phyloP scores from a whole-genome alignment of 1,284 basidiomycete species.

The Malassezia obtusa region DNA sequence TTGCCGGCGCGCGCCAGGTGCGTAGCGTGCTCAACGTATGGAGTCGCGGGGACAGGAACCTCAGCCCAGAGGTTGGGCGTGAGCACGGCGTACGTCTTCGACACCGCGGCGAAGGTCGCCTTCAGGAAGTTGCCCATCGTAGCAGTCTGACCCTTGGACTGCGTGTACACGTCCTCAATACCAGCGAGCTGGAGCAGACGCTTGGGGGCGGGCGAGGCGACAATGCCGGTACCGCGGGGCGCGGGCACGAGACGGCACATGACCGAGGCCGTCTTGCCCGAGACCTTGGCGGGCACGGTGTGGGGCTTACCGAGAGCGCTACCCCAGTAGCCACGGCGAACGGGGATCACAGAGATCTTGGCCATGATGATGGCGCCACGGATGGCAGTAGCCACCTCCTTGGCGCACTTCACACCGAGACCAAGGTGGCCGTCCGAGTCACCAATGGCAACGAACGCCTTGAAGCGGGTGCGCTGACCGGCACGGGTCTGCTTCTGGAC shows the following conservation, averaged over 20 bases:
- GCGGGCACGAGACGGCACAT: slow-evolving; percentile 99
- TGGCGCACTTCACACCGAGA: slow-evolving; percentile 98
- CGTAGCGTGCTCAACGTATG: slow-evolving; percentile 44
- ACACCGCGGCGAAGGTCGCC: slow-evolving; percentile 92
- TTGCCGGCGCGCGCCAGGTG: slow-evolving; percentile 43
- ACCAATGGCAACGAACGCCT: slow-evolving; percentile 99
- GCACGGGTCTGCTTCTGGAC: slow-evolving; percentile 99
- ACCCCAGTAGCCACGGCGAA: slow-evolving; percentile 99
- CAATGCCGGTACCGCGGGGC: slow-evolving; percentile 94
- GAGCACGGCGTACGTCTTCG: slow-evolving; percentile 93
- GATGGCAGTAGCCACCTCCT: slow-evolving; percentile 99
- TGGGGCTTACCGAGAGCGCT: slow-evolving; percentile 72
- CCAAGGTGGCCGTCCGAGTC: slow-evolving; percentile 92
- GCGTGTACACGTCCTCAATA: slow-evolving; percentile 86
- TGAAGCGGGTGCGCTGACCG: slow-evolving; percentile 99
- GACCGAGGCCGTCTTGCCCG: slow-evolving; percentile 96
- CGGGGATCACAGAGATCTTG: slow-evolving; percentile 88
- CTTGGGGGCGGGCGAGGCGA: slow-evolving; percentile 95
- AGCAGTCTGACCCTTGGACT: slow-evolving; percentile 92
- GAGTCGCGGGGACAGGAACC: slow-evolving; percentile 65
- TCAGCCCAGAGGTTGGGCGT: slow-evolving; percentile 92
- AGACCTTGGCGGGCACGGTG: slow-evolving; percentile 97
- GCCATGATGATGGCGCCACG: slow-evolving; percentile 96
- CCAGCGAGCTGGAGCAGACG: slow-evolving; percentile 93
- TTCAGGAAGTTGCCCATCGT: slow-evolving; percentile 99